Percentiles rank a stretch among this genome's conserved stretches.
Conservation (phyloP, 495 filamentous ascomycete genomes). For the Xylaria grammica region DNA sequence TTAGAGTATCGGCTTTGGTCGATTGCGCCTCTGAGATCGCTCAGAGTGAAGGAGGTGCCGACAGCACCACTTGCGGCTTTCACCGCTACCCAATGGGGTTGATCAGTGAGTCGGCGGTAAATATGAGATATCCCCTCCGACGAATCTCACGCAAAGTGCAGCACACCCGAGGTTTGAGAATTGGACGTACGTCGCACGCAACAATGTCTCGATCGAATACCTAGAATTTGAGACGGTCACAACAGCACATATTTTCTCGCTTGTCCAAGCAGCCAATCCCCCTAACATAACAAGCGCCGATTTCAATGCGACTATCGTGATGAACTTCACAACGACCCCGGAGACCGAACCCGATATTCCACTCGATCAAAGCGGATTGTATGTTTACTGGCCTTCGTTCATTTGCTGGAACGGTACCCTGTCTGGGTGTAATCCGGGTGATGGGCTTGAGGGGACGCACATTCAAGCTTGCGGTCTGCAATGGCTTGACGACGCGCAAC, state of each 20-base stretch:
- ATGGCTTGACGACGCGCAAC: not conserved
- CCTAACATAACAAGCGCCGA: constrained; percentile 6
- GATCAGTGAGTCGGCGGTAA: not conserved
- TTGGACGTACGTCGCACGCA: not conserved
- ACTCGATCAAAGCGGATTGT: not conserved
- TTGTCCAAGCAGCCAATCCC: constrained; percentile 6
- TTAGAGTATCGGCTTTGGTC: not conserved
- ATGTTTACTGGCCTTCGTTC: not conserved
- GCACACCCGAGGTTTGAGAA: not conserved
- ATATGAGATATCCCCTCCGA: not conserved
- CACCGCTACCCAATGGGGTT: constrained; percentile 11
- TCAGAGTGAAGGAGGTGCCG: not conserved
- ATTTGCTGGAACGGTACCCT: constrained; percentile 3
- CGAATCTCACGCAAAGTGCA: not conserved
- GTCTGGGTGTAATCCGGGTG: not conserved
- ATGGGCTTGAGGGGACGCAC: not conserved
- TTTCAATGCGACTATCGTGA: constrained; percentile 7
- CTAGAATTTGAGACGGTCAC: not conserved
- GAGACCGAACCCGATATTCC: not conserved
- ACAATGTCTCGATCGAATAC: not conserved
- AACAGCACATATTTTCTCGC: not conserved
- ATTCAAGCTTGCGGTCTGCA: not conserved
- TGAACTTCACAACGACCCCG: constrained; percentile 1
- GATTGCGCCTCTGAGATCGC: constrained; percentile 4
- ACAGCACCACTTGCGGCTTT: not conserved